Evolutionary conservation across 805 yeast genomes (phyloP), one percentile per base, ranked within the genome.

Genomic region (Wickerhamiella brachini): DNA sequence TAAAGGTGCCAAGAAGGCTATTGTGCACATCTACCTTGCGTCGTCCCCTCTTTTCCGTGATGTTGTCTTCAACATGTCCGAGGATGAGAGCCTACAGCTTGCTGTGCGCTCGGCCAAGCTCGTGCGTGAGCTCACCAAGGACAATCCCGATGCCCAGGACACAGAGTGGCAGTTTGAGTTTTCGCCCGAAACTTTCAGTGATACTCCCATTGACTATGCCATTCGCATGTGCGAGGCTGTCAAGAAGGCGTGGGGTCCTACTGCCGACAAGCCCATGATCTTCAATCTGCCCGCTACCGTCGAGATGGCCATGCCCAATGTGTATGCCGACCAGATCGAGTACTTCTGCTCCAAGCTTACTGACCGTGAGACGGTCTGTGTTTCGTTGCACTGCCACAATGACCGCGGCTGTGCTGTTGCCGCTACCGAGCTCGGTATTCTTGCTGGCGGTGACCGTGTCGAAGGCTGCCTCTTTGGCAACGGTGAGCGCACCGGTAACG

Each of bases 401-500:
- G 93, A 84, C 68, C 75, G 94, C 61, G 94, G 94, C 21, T 83
- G 90, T 65, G 89, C 85, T 13, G 89, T 84, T n/a, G 93, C 90
- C 10, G 93, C 93, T 37, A 82, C 88, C 3, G 94, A 84, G 67
- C 74, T 84, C 51, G 94, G 85, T 45, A 81, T 79, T 61, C 61
- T 84, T 67, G 94, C 87, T 2, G 94, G 94, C 50, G 94, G 87
- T n/a, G 87, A 84, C 65, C 77, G 94, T 65, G 84, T 84, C 23
- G 94, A 84, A 67, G 94, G 94, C 21, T 84, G 90, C 68, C 68
- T 84, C 47, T 84, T 84, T 59, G 94, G 93, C 49, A 84, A 84
- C 61, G 93, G 94, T 58, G 94, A 84, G 71, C 78, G 94, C 66
- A 84, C 94, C 3, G 94, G 94, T 56, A 84, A 84, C 62, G 94